phyloP scores from a whole-genome alignment of 1,284 basidiomycete genomes.

The Puccinia novopanici region DNA sequence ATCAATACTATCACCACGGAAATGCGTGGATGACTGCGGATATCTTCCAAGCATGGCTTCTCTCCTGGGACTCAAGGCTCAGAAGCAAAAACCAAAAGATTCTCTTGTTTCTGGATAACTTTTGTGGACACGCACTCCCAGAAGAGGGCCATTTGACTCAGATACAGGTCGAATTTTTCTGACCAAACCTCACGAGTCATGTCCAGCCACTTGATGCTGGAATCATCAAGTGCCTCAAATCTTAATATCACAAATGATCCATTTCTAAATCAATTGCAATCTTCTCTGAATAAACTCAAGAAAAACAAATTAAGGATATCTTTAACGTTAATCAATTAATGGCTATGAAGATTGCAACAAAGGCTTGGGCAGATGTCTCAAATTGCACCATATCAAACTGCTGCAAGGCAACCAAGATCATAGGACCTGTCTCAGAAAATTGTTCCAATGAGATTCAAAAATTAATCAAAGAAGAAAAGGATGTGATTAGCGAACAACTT shows the following conservation, averaged over 20 bases:
- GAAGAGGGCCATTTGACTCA: constrained; percentile 11
- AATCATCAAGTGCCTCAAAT: not conserved
- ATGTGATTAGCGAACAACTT: not conserved
- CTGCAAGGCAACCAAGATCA: not conserved
- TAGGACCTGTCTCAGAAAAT: not conserved
- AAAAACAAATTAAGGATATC: not conserved
- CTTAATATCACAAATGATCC: not conserved
- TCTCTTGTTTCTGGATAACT: constrained; percentile 27
- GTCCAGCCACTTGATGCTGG: too few species aligned
- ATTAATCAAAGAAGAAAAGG: not conserved
- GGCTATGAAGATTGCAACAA: constrained; percentile 10
- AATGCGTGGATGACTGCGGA: constrained; percentile 3
- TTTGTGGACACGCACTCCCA: constrained; percentile 5
- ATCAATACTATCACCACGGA: constrained; percentile 15
- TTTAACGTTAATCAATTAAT: constrained; percentile 4
- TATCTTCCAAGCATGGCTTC: constrained; percentile 34
- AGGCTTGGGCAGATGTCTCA: constrained; percentile 8
- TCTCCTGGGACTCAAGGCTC: not conserved
- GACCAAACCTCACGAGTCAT: not conserved
- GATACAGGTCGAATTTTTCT: constrained; percentile 10
- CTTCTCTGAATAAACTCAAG: not conserved
- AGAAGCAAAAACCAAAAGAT: not conserved
- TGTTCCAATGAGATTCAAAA: not conserved
- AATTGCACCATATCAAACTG: not conserved
- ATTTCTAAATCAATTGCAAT: not conserved